Conservation (phyloP, 2,329 filamentous ascomycete species). For the Hymenotorrendiella dingleyae region DNA sequence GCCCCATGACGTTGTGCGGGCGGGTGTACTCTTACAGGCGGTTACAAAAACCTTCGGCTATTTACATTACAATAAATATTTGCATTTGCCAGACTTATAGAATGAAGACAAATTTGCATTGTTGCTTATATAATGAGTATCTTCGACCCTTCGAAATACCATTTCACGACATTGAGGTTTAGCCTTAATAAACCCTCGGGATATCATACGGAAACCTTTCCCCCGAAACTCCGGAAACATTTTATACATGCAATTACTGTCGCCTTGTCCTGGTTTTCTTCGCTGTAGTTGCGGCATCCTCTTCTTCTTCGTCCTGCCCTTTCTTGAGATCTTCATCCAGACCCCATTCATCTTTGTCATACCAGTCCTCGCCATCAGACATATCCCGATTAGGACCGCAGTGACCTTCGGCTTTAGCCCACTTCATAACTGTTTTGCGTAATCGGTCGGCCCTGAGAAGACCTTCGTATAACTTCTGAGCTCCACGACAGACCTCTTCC, state of each 20-base stretch:
- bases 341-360: constrained; percentile 75
- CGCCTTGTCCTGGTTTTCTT: constrained; percentile 44
- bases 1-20: constrained; percentile 18
- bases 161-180: no score
- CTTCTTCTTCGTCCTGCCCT: constrained; percentile 76
- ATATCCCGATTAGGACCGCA: constrained; percentile 58
- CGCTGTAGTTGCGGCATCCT: constrained; percentile 50
- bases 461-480: constrained; percentile 61
- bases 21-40: no score
- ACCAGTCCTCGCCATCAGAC: constrained; percentile 88
- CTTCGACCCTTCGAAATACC: no score
- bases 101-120: no score
- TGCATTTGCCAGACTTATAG: no score
- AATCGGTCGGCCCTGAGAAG: constrained; percentile 67
- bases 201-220: constrained; percentile 3
- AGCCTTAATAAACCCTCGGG: no score
- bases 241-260: constrained; percentile 19
- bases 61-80: no score
- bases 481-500: constrained; percentile 72
- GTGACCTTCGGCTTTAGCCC: constrained; percentile 75
- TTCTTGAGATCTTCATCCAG: constrained; percentile 71
- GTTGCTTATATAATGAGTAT: no score
- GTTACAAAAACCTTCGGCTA: no score
- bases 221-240: not conserved
- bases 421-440: constrained; percentile 64